Evolutionary conservation across 2,329 filamentous ascomycete genomes (phyloP), one percentile per base, ranked within the genome.

Genomic region (Mycogone perniciosa): DNA sequence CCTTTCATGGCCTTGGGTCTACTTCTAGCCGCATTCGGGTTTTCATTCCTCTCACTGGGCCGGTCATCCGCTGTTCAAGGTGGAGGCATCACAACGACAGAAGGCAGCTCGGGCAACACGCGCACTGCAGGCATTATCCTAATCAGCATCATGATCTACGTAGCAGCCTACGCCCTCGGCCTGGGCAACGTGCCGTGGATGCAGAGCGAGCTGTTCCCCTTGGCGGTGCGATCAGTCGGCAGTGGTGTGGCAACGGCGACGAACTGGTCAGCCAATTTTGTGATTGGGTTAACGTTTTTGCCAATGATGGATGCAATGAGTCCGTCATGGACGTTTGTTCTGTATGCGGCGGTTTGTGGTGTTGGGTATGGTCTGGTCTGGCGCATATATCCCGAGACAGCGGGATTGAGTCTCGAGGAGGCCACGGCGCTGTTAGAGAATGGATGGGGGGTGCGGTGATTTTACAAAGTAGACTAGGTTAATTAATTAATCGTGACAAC

Each of bases 151-250:
- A 85, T 90, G 67, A 59, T 89, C 6, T 96, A 95, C 67, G 90
- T 95, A 2, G 86, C 88, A 7, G 77, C 85, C 1, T 97, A 95
- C 64, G 92, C 92, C 1, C 75, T 91, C 1, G 92, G 92, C 2
- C 76, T 97, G 2, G 92, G 92, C 7, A 95, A 90, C 60, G 89
- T 97, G 3, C 91, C 92, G 0, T 97, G 92, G 92, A 92, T 96
- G 77, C 91, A 96, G 71, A 89, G 85, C 59, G 92, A 97, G 71
- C 79, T 96, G 31, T 96, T 96, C 63, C 87, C 90, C 1, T 74
- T 91, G 44, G 76, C 77, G 31, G 86, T 90, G 42, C 82, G 88
- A 44, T 84, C 84, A 4, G 68, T 89, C 1, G 88, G 88, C 30
- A 88, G 84, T 52, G 84, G 84, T 0, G 67, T 89, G 5, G 80